Evolutionary conservation across 257 asterid species (phyloP).

Genomic region (Ophiorrhiza pumila): DNA sequence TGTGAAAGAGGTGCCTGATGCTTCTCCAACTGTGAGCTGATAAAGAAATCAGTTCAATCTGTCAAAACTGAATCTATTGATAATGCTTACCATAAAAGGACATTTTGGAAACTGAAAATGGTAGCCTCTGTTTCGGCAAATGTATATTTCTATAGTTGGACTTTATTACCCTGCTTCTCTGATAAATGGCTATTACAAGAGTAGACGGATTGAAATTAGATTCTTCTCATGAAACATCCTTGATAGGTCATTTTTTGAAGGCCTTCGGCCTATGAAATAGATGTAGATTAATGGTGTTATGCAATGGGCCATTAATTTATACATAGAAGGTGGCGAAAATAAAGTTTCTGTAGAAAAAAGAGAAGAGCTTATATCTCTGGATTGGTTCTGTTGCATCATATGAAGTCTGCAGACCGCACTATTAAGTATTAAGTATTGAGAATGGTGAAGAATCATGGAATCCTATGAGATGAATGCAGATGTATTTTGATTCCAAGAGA

Average conservation of each 20-base stretch:
- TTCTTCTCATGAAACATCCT: not conserved
- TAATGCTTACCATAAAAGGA: not conserved
- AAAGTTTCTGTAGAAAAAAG: too few species aligned
- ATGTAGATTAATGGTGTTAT: not conserved
- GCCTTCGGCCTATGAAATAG: not conserved
- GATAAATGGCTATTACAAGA: not conserved
- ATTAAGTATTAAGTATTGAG: not conserved
- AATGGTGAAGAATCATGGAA: not conserved
- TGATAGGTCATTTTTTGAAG: too few species aligned
- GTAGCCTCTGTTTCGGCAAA: too few species aligned
- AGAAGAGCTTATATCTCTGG: not conserved
- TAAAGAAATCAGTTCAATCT: not conserved
- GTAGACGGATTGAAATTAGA: not conserved
- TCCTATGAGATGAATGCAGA: not conserved
- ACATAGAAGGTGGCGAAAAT: not conserved
- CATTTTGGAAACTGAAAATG: too few species aligned
- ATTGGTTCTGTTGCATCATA: not conserved
- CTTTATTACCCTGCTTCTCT: not conserved
- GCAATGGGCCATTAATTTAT: not conserved
- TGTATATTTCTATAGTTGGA: not conserved
- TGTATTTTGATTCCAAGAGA: not conserved
- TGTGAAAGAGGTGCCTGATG: conserved; percentile 27
- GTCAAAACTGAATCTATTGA: not conserved
- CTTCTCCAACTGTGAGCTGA: conserved; percentile 7
- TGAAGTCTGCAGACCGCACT: not conserved